Evolutionary conservation across 2,329 filamentous ascomycete species (phyloP).

Genomic region (Tolypocladium capitatum): DNA sequence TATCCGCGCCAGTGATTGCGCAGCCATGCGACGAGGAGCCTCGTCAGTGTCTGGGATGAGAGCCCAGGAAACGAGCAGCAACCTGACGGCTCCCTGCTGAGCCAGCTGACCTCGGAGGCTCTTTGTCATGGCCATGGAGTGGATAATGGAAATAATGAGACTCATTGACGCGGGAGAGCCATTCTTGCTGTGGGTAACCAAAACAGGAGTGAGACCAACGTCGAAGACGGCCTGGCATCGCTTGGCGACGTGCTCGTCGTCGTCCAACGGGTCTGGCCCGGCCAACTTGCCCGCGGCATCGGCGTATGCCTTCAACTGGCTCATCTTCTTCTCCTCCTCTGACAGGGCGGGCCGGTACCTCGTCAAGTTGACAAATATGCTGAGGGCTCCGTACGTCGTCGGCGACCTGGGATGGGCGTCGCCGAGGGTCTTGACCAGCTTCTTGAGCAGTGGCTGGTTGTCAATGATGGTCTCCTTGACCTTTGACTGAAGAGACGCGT

Average conservation of each 20-base stretch:
- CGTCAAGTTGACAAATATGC: slow-evolving; percentile 75
- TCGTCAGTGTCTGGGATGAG: slow-evolving; percentile 41
- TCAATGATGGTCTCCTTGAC: slow-evolving; percentile 70
- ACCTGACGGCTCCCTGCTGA: slow-evolving; percentile 84
- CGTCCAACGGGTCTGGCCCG: slow-evolving; percentile 53
- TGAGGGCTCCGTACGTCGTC: slow-evolving; percentile 72
- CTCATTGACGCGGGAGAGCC: slow-evolving; percentile 57
- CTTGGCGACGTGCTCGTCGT: slow-evolving; percentile 60
- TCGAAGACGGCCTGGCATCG: slow-evolving; percentile 72
- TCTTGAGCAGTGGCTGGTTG: slow-evolving; percentile 55
- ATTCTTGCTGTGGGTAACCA: slow-evolving; percentile 64
- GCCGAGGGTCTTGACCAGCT: slow-evolving; percentile 50
- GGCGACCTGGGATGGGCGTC: slow-evolving; percentile 51
- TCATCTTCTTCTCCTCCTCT: slow-evolving; percentile 86
- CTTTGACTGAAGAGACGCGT: slow-evolving; percentile 72
- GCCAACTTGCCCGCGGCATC: slow-evolving; percentile 61
- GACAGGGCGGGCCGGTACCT: slow-evolving; percentile 63
- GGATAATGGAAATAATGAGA: slow-evolving; percentile 63
- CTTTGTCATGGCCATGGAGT: slow-evolving; percentile 62
- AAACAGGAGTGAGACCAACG: slow-evolving; percentile 60
- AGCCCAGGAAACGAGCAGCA: slow-evolving; percentile 60
- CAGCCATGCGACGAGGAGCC: slow-evolving; percentile 43
- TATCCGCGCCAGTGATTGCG: slow-evolving; percentile 72
- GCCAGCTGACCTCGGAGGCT: slow-evolving; percentile 66
- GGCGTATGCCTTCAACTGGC: slow-evolving; percentile 86